These are phyloP conservation scores for Marchantia paleacea DNA, from an alignment of 225 moss, liverwort and hornwort species.

Conservation along the genomic window DNA sequence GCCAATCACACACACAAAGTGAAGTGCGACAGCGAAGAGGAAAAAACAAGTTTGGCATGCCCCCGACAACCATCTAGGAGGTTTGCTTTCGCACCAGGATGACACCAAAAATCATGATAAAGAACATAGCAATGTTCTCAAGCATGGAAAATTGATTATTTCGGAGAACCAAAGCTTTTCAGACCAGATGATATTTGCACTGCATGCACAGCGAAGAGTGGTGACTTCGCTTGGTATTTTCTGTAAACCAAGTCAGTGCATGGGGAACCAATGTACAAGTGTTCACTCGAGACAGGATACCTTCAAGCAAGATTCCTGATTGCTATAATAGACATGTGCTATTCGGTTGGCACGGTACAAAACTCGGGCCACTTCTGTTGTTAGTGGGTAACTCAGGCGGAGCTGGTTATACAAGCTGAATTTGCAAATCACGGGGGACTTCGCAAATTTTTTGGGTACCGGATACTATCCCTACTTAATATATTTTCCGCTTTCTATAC, in stretches of 20 bases:
- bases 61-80: too few relatives aligned
- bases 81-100: too few relatives aligned
- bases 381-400: background rate
- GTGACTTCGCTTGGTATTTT: background rate
- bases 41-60: too few relatives aligned
- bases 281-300: background rate
- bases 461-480: background rate
- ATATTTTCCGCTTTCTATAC: background rate
- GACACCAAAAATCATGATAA: too few relatives aligned
- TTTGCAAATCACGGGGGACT: background rate
- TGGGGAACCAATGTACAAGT: background rate
- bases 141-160: too few relatives aligned
- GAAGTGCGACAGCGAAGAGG: too few relatives aligned
- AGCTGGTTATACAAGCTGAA: background rate
- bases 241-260: conserved; percentile 1
- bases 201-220: background rate
- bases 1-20: too few relatives aligned
- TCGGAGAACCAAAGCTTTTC: background rate
- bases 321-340: background rate
- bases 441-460: background rate
- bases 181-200: background rate
- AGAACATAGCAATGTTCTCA: too few relatives aligned
- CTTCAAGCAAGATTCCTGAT: background rate
- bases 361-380: background rate
- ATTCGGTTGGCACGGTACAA: background rate